phyloP scores from a whole-genome alignment of 2,329 filamentous ascomycete species.

The Botrytis elliptica region DNA sequence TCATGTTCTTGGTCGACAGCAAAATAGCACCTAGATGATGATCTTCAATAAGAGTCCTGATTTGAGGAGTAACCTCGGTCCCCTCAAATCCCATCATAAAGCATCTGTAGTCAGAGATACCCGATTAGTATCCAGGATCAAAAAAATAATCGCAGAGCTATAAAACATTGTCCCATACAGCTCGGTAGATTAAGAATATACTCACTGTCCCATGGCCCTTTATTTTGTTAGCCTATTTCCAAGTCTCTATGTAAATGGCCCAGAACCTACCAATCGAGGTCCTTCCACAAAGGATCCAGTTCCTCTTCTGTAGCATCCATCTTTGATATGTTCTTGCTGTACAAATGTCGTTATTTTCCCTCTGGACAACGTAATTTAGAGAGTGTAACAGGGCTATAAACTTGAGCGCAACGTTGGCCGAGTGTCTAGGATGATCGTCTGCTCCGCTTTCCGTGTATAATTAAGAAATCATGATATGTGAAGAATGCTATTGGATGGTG shows the following conservation, averaged over 20 bases:
- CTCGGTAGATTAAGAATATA: constrained; percentile 62
- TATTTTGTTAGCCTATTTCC: constrained; percentile 9
- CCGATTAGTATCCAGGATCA: background rate
- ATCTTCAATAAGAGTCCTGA: constrained; percentile 75
- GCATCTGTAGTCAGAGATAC: background rate
- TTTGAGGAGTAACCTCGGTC: constrained; percentile 78
- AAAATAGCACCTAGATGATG: constrained; percentile 87
- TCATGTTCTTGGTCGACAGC: constrained; percentile 80
- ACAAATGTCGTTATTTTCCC: background rate
- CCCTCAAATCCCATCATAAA: constrained; percentile 67
- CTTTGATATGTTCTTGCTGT: constrained; percentile 24
- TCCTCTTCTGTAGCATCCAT: constrained; percentile 54
- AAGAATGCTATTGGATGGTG: background rate
- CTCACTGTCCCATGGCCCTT: constrained; percentile 67
- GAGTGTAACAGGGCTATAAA: constrained; percentile 16
- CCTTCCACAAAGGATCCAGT: constrained; percentile 38
- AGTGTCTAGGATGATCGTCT: background rate
- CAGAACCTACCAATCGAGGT: constrained; percentile 37
- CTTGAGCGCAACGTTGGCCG: constrained; percentile 10
- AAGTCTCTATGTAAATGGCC: constrained; percentile 11
- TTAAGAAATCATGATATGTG: constrained; percentile 8
- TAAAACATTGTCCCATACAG: background rate
- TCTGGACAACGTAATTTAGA: background rate
- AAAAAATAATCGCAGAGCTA: constrained; percentile 3
- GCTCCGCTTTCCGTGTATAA: background rate